Evolutionary conservation across 495 filamentous ascomycete species (phyloP).

Genomic region (Bryoglossum gracile): DNA sequence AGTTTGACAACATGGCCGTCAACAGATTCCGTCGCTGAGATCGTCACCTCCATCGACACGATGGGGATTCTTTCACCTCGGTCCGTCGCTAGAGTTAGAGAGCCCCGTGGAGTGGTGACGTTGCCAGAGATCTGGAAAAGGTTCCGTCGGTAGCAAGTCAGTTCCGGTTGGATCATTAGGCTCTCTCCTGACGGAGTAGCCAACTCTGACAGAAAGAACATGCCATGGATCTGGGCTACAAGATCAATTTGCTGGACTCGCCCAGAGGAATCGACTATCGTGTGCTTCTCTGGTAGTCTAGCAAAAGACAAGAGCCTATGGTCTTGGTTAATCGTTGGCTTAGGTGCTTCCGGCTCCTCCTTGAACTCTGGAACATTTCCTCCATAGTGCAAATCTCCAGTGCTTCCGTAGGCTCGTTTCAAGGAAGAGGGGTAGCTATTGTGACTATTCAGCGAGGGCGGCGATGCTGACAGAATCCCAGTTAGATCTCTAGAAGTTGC

Average conservation of each 20-base stretch:
- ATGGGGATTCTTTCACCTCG: conserved; percentile 77
- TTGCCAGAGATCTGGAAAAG: conserved; percentile 87
- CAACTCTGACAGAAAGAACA: conserved; percentile 93
- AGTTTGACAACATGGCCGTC: conserved; percentile 84
- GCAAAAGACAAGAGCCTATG: conserved; percentile 49
- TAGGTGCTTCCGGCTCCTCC: conserved; percentile 37
- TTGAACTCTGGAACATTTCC: conserved; percentile 48
- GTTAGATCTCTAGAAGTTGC: conserved; percentile 6
- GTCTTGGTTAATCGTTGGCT: conserved; percentile 47
- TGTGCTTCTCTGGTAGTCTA: conserved; percentile 47
- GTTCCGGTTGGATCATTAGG: conserved; percentile 59
- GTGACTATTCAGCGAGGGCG: conserved; percentile 26
- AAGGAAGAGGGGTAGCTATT: conserved; percentile 48
- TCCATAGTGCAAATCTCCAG: conserved; percentile 36
- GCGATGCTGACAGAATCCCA: conserved; percentile 16
- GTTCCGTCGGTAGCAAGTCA: conserved; percentile 92
- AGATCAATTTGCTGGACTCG: conserved; percentile 52
- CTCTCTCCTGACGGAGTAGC: conserved; percentile 58
- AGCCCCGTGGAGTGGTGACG: conserved; percentile 67
- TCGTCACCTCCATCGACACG: conserved; percentile 70
- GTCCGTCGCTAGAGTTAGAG: conserved; percentile 73
- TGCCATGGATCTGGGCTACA: conserved; percentile 83
- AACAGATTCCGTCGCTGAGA: conserved; percentile 86
- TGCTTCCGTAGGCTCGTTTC: conserved; percentile 37
- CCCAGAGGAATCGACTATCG: conserved; percentile 47